Percentiles rank a stretch among this genome's conserved stretches.
Conservation (phyloP, 2,329 filamentous ascomycete genomes). For the Fusarium bulbicola region DNA sequence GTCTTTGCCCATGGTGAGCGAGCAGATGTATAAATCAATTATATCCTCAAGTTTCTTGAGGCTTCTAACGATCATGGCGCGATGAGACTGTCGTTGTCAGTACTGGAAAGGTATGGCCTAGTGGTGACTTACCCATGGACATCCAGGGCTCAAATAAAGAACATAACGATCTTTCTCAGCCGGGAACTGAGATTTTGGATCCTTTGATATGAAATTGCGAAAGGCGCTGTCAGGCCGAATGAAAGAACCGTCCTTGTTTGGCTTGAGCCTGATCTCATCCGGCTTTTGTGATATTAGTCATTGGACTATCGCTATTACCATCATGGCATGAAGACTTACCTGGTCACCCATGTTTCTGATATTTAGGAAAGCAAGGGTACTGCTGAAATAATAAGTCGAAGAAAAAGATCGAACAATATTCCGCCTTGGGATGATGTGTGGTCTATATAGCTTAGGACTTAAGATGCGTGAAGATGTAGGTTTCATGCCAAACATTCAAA, state of each 20-base stretch:
- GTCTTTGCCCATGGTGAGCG: slow-evolving; percentile 70
- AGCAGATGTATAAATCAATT: slow-evolving; percentile 73
- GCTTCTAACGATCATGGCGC: slow-evolving; percentile 75
- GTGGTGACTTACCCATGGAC: slow-evolving; percentile 65
- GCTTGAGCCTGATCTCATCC: slow-evolving; percentile 9
- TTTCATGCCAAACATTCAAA: not conserved
- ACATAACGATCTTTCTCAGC: slow-evolving; percentile 69
- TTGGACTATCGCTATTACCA: rapidly evolving
- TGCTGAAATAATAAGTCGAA: not conserved
- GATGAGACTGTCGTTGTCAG: slow-evolving; percentile 65
- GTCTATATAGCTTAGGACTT: no score
- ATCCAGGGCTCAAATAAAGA: slow-evolving; percentile 68
- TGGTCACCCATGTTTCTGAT: not conserved
- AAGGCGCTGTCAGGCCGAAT: slow-evolving; percentile 63
- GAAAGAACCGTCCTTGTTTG: slow-evolving; percentile 57
- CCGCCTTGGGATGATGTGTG: not conserved
- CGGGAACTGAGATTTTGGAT: slow-evolving; percentile 61
- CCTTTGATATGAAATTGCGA: slow-evolving; percentile 63
- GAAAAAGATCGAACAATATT: not conserved
- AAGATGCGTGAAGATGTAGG: no score
- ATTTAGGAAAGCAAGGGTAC: rapidly evolving
- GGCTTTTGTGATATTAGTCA: not conserved
- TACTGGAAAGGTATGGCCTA: rapidly evolving
- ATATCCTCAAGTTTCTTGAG: slow-evolving; percentile 78
- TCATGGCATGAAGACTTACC: not conserved